These are phyloP conservation scores for Metarhizium guizhouense DNA, from an alignment of 2,329 filamentous ascomycete genomes.

Conservation along the genomic window DNA sequence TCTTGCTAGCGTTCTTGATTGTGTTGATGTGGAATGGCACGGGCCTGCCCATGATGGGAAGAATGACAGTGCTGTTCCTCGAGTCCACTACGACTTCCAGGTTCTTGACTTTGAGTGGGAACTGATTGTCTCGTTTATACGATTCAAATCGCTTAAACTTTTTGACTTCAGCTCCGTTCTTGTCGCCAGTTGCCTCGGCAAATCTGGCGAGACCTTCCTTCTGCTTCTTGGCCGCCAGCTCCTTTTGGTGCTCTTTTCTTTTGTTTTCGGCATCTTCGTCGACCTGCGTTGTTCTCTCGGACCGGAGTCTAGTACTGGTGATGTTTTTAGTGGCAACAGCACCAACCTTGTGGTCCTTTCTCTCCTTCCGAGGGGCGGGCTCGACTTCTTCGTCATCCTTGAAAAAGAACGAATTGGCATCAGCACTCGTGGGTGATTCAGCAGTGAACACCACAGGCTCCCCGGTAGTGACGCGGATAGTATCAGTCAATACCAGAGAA, in stretches of 20 bases:
- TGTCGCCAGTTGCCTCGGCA: constrained; percentile 71
- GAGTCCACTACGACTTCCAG: constrained; percentile 82
- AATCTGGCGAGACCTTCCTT: constrained; percentile 79
- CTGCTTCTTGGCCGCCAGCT: constrained; percentile 79
- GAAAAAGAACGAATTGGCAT: constrained; percentile 97
- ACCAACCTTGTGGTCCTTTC: constrained; percentile 73
- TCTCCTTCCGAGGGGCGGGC: constrained; percentile 81
- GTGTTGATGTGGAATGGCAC: constrained; percentile 97
- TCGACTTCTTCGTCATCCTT: constrained; percentile 89
- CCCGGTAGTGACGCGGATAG: constrained; percentile 72
- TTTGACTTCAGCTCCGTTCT: constrained; percentile 89
- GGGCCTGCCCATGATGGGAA: constrained; percentile 94
- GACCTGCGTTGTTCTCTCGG: constrained; percentile 77
- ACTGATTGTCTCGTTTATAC: constrained; percentile 94
- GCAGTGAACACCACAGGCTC: constrained; percentile 88
- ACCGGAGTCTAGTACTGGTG: constrained; percentile 83
- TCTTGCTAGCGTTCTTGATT: constrained; percentile 98
- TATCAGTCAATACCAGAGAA: constrained; percentile 85
- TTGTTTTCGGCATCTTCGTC: constrained; percentile 85
- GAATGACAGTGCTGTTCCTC: constrained; percentile 82
- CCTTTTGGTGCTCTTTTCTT: constrained; percentile 86
- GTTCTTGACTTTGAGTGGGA: constrained; percentile 74
- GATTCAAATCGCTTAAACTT: constrained; percentile 99
- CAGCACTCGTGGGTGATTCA: constrained; percentile 82
- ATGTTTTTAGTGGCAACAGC: constrained; percentile 93